Base-by-base conservation (phyloP, 2,329 filamentous ascomycete species). In the Xylariaceae sp. region DNA sequence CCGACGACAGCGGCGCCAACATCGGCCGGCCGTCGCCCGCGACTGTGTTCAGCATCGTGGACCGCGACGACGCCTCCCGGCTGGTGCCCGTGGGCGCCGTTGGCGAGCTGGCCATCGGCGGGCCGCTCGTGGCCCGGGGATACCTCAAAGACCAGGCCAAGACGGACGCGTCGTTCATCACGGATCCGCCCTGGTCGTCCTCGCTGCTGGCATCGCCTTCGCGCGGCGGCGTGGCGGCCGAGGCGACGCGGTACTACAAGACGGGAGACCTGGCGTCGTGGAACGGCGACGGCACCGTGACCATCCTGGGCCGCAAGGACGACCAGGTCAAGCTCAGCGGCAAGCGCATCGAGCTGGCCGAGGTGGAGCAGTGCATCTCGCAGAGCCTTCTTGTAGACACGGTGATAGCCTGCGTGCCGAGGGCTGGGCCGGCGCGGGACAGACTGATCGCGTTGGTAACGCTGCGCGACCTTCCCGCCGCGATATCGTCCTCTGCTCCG, bases 261-360 rank as follows among this genome's bases (percentile, higher is more conserved):
- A 63, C 62, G 4, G 62, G 62, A 18, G 62, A 66, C 38, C 50
- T 65, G 7, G 62, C 46, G 13, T 45, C 42, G 29, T 60, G 60
- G 17, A 40, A 52, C 31, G 43, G 39, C 1, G 52, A 64, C 34
- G 56, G 58, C 4, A 33, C 42, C 9, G 46, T 66, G 5, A 36
- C 53, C 2, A 63, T 59, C 29, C 41, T 66, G 32, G 69, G 68
- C 33, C 57, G 70, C 23, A 68, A 67, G 41, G 70, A 74, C 43
- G 60, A 59, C 0, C 70, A 74, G 47, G 60, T 73, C 21, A 75
- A 75, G 46, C 47, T 75, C 12, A 57, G 63, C 19, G 75, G 75
- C 25, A 72, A 62, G 36, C 48, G 68, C 38, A 55, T 70, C 37
- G 75, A 66, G 50, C 55, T 67, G 9, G 37, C 28, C 14, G 43